Evolutionary conservation across 108 stramenopile species (phyloP), one percentile per base, ranked within the genome.

Genomic region (Nitzschia inconspicua): DNA sequence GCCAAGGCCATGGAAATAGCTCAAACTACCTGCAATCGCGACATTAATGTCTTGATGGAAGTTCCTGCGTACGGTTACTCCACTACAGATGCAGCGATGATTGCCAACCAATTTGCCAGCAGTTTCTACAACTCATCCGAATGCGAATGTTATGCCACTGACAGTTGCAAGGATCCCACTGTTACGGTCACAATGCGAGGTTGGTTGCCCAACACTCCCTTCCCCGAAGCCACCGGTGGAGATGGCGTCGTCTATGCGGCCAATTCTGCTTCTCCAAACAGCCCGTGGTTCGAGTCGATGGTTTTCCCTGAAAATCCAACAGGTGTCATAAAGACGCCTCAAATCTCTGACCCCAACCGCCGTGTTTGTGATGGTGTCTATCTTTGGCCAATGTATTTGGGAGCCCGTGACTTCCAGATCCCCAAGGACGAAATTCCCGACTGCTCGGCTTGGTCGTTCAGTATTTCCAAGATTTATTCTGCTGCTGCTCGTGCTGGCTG

Each of bases 281-380:
- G 59, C 11, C 67, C 67, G 16, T 68, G 67, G 67, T 42, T 68
- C 22, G 67, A 68, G 10, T 47, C 55, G 20, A 60, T 68, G 59
- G 67, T 68, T 13, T 68, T 68, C 48, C 67, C 67, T 42, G 67
- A 68, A 24, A 63, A 63, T 19, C 65, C 65, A 9, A 40, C 47
- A 30, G 67, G 67, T 23, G 34, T 51, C 11, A 32, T 68, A 28
- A 68, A 68, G 49, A 60, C 59, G 11, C 59, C 59, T 11, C 50
- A 52, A 27, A 6, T 68, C 22, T 48, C 67, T 11, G 29, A 65
- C 53, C 20, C 58, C 11, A 53, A 52, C 50, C 58, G 67, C 7
- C 57, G 59, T 16, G 60, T 68, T 13, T 68, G 67, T 24, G 67
- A 68, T 44, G 67, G 67, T 41, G 67, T 68, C 18, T 68, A 68